Base-by-base conservation (phyloP, 768 basidiomycete genomes). In the Lactarius pseudohatsudake region DNA sequence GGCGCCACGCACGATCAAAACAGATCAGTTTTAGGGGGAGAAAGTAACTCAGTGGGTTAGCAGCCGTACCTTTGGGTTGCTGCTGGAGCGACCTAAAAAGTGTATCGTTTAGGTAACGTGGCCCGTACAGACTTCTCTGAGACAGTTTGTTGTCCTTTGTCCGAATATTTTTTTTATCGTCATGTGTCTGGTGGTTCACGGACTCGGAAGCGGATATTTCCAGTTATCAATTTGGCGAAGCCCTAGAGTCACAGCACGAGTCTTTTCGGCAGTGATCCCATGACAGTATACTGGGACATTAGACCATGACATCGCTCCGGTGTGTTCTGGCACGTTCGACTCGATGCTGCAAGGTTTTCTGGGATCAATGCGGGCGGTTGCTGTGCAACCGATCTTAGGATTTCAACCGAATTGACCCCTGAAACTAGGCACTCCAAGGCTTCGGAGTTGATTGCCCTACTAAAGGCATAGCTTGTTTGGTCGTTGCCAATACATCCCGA, bases 151-250 rank as follows among this genome's bases (percentile, higher is more conserved):
- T 57, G 61, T 32, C 57, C 38, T 61, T 61, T 41, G 36, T 54
- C 40, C 38, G 26, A 63, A 56, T 55, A 18, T 34, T 50, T 41
- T 50, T 50, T 41, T 47, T 28, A 38, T 53, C 50, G 66, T 67
- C 66, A 67, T 67, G 66, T 67, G 66, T 55, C 57, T 34, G 45
- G 32, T 36, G 22, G 45, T 38, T 66, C 61, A 26, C 45, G 26
- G 32, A 54, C 57, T 55, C 62, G 58, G 66, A 67, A 64, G 58
- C 57, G 66, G 62, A 67, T 36, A 67, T 55, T 45, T 63, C 62
- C 40, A 56, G 62, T 60, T 64, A 67, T 63, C 66, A 59, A 30
- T 63, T 53, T 26, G 50, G 57, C 58, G 50, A 54, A 43, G 15
- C 56, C 50, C 32, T 22, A 50, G 34, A 11, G 43, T 18, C 43